Evolutionary conservation across 2,329 filamentous ascomycete species (phyloP).

Genomic region (Lasiodiplodia theobromae): DNA sequence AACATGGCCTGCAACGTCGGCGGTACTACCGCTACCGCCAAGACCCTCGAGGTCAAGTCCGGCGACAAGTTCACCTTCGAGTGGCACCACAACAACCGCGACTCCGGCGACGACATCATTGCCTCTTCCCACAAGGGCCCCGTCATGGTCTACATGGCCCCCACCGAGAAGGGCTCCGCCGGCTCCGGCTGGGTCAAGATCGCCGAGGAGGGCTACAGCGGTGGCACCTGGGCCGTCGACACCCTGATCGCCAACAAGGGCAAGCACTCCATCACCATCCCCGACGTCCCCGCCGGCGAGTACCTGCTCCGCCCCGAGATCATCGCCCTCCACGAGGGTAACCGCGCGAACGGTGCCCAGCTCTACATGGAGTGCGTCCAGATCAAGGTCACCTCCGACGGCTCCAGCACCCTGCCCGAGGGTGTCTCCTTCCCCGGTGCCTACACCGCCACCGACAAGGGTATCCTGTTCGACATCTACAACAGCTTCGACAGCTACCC

Average conservation of each 20-base stretch:
- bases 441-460: slow-evolving; percentile 49
- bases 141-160: slow-evolving; percentile 63
- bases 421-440: slow-evolving; percentile 56
- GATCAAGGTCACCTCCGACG: slow-evolving; percentile 15
- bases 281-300: slow-evolving; percentile 48
- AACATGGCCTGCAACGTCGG: slow-evolving; percentile 47
- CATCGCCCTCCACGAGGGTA: slow-evolving; percentile 53
- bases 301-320: slow-evolving; percentile 55
- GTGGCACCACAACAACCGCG: slow-evolving; percentile 60
- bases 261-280: slow-evolving; percentile 52
- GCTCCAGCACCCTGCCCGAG: slow-evolving; percentile 39
- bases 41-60: slow-evolving; percentile 55
- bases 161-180: slow-evolving; percentile 52
- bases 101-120: slow-evolving; percentile 58
- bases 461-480: slow-evolving; percentile 54
- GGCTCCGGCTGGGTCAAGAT: slow-evolving; percentile 62
- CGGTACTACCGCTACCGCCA: slow-evolving; percentile 42
- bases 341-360: slow-evolving; percentile 48
- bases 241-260: slow-evolving; percentile 52
- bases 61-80: slow-evolving; percentile 56
- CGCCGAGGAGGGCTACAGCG: slow-evolving; percentile 48
- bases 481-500: slow-evolving; percentile 46
- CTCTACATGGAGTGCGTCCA: slow-evolving; percentile 54
- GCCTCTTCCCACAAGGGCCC: slow-evolving; percentile 60
- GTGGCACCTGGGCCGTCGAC: slow-evolving; percentile 49